These are phyloP conservation scores for Colletotrichum sp. DNA, from an alignment of 2,329 filamentous ascomycete species.

Conservation along the genomic window DNA sequence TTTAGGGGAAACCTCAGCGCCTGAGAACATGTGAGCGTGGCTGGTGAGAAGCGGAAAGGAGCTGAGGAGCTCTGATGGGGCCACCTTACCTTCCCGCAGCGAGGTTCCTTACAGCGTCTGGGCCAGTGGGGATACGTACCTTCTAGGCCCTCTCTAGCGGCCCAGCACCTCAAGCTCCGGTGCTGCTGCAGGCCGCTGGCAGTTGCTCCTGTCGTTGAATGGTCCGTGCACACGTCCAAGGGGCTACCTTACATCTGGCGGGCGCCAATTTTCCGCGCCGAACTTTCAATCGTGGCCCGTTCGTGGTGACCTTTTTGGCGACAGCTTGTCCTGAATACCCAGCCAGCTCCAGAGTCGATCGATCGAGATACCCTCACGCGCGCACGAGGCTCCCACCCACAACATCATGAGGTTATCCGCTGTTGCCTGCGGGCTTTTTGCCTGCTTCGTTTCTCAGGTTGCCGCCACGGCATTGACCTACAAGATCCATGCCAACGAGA, in stretches of 20 bases:
- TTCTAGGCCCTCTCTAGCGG: not conserved
- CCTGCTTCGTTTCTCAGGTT: conserved; percentile 71
- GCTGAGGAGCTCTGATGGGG: conserved; percentile 1
- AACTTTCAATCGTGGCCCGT: conserved; percentile 22
- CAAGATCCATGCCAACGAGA: conserved; percentile 87
- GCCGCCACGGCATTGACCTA: conserved; percentile 94
- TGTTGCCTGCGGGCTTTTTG: conserved; percentile 71
- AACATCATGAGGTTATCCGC: conserved; percentile 68
- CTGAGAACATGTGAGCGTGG: conserved; percentile 2
- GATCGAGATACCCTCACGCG: conserved; percentile 14
- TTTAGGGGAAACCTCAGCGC: not conserved
- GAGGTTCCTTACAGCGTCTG: not conserved
- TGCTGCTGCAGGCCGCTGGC: not conserved
- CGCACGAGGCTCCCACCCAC: conserved; percentile 3
- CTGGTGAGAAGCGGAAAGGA: not conserved
- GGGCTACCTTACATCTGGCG: conserved; percentile 14
- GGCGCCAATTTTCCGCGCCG: conserved; percentile 22
- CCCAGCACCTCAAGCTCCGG: not conserved
- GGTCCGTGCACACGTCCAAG: conserved; percentile 10
- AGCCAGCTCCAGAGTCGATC: conserved; percentile 8
- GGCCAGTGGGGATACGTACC: not conserved
- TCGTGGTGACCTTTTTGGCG: conserved; percentile 24
- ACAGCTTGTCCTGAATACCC: conserved; percentile 28
- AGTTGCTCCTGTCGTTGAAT: not conserved
- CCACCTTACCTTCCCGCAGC: not conserved